A percentile compares a stretch with the other conserved stretches of the same genome.
These are phyloP conservation scores for Sugiyamaella smithiae DNA, from an alignment of 805 yeast genomes.

Conservation along the genomic window DNA sequence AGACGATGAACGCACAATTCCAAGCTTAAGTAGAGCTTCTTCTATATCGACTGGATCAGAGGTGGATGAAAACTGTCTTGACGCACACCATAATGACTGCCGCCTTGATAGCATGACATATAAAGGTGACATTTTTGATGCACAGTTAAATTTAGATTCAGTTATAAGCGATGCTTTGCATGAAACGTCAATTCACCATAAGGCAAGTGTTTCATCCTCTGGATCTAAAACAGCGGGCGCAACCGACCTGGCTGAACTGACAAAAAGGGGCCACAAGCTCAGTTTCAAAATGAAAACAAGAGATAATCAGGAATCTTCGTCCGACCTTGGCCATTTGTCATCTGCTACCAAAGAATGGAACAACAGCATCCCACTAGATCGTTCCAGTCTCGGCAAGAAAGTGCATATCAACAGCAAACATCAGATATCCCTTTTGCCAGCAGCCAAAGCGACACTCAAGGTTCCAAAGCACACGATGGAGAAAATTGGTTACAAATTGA, in stretches of 20 bases:
- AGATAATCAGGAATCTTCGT: not conserved
- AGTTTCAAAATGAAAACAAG: not conserved
- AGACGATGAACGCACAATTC: too few relatives aligned
- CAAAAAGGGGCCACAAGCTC: not conserved
- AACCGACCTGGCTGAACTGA: not conserved
- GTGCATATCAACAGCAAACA: not conserved
- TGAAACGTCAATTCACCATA: not conserved
- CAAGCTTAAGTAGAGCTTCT: not conserved
- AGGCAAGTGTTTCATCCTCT: not conserved
- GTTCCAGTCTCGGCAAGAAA: not conserved
- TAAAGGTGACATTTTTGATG: not conserved
- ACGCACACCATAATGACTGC: slow-evolving; percentile 1
- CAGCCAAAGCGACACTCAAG: not conserved
- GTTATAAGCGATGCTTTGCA: not conserved
- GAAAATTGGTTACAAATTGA: not conserved
- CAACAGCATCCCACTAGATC: not conserved
- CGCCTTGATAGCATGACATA: not conserved
- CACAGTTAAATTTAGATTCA: not conserved
- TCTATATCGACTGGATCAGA: not conserved
- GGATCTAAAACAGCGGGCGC: not conserved
- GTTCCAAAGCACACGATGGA: not conserved
- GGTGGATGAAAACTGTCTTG: not conserved
- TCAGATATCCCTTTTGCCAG: not conserved
- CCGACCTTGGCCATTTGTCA: too few relatives aligned
- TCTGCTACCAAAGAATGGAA: not conserved